phyloP scores from a whole-genome alignment of 2,329 filamentous ascomycete species.

The Fusarium drepaniforme region DNA sequence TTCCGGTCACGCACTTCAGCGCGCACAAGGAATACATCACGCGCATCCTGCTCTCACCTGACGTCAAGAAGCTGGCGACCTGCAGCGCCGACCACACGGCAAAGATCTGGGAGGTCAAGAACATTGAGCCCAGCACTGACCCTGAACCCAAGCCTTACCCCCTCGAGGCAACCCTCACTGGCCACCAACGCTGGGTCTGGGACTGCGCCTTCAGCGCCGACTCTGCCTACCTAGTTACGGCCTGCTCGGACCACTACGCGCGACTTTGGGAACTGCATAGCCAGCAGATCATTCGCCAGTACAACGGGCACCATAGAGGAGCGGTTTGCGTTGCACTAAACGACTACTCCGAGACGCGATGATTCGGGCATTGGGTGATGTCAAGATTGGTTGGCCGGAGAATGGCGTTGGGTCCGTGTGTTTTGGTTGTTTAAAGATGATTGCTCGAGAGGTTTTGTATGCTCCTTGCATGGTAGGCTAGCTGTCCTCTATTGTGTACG shows the following conservation, averaged over 20 bases:
- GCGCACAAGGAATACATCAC: conserved; percentile 95
- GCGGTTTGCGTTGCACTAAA: conserved; percentile 94
- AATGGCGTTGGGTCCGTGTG: conserved; percentile 40
- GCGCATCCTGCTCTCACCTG: conserved; percentile 89
- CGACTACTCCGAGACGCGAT: conserved; percentile 77
- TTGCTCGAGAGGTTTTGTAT: conserved; percentile 12
- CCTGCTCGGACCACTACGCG: conserved; percentile 94
- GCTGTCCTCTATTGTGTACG: not conserved
- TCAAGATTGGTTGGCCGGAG: conserved; percentile 22
- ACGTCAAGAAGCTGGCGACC: conserved; percentile 93
- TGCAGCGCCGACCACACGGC: conserved; percentile 94
- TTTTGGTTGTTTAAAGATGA: conserved; percentile 19
- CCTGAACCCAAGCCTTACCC: conserved; percentile 72
- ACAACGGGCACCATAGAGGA: conserved; percentile 93
- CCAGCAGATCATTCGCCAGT: conserved; percentile 92
- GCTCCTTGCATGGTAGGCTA: conserved; percentile 11
- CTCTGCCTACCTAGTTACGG: conserved; percentile 91
- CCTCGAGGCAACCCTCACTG: conserved; percentile 87
- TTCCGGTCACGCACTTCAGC: conserved; percentile 89
- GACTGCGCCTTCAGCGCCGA: conserved; percentile 96
- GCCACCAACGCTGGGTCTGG: conserved; percentile 97
- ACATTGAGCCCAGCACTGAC: conserved; percentile 67
- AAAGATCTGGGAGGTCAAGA: conserved; percentile 92
- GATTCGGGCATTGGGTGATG: conserved; percentile 26
- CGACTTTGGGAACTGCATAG: conserved; percentile 89